Evolutionary conservation across 257 asterid genomes (phyloP).

Genomic region (Gardenia jasminoides): DNA sequence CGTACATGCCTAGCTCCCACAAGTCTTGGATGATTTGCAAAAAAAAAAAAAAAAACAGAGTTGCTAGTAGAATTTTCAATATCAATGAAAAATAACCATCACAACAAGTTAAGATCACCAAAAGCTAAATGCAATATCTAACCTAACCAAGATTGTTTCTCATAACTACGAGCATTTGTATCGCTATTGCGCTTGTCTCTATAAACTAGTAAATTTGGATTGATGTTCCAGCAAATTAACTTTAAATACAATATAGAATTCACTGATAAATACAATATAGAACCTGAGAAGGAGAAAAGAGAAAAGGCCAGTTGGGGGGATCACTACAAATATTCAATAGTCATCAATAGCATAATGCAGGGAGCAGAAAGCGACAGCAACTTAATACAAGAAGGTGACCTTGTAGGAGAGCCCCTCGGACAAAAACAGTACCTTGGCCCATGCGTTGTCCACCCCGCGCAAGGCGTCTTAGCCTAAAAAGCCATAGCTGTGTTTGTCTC

Average conservation of each 20-base stretch:
- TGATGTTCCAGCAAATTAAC: not conserved
- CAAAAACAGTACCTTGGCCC: conserved; percentile 30
- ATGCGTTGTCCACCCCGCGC: conserved; percentile 9
- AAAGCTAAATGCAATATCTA: too few relatives aligned
- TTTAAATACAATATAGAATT: too few relatives aligned
- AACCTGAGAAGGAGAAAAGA: not conserved
- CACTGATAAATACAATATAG: not conserved
- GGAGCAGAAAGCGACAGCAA: conserved; percentile 23
- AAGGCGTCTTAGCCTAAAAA: not conserved
- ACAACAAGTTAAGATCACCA: too few relatives aligned
- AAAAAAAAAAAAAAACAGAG: too few relatives aligned
- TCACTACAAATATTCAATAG: not conserved
- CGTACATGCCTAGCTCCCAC: too few relatives aligned
- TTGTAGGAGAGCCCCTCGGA: conserved; percentile 43
- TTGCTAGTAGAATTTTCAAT: too few relatives aligned
- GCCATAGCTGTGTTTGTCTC: conserved; percentile 10
- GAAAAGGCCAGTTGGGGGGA: not conserved
- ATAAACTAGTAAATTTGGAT: not conserved
- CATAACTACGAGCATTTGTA: not conserved
- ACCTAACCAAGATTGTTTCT: not conserved
- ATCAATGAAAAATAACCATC: too few relatives aligned
- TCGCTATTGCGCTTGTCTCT: not conserved
- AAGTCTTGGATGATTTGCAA: too few relatives aligned
- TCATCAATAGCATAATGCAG: conserved; percentile 20
- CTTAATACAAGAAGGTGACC: conserved; percentile 20